Conservation (phyloP, 192 early-diverging fungal genomes). For the Podila epicladia region DNA sequence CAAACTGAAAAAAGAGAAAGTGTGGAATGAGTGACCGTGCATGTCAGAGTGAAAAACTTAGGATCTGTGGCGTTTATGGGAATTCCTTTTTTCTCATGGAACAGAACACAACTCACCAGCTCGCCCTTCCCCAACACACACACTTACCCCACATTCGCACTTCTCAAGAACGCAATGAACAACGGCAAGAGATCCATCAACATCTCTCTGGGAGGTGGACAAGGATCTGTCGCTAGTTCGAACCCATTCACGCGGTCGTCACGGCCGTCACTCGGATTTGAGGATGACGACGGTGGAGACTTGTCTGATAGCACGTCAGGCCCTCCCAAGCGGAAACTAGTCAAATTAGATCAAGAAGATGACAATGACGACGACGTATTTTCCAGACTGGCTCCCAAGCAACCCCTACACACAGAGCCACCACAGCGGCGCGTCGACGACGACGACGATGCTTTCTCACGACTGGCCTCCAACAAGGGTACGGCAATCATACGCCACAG, state of each 20-base stretch:
- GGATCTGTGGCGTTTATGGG: neutral
- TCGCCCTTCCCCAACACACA: no score
- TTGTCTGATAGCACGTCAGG: constrained; percentile 2
- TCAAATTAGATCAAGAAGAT: constrained; percentile 25
- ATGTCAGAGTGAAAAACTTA: neutral
- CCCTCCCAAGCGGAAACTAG: constrained; percentile 30
- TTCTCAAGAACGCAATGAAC: constrained; percentile 16
- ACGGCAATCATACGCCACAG: neutral
- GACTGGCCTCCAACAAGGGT: constrained; percentile 28
- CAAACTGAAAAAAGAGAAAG: neutral
- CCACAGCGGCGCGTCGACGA: constrained; percentile 22
- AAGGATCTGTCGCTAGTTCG: constrained; percentile 2
- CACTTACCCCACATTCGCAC: no score
- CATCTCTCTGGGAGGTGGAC: constrained; percentile 23
- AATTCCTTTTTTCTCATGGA: neutral
- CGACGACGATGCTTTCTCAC: constrained; percentile 39
- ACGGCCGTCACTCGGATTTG: constrained; percentile 25
- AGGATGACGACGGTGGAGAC: constrained; percentile 26
- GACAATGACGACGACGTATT: neutral
- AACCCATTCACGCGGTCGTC: constrained; percentile 28
- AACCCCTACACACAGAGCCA: neutral
- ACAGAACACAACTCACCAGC: no score
- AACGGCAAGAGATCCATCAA: constrained; percentile 41
- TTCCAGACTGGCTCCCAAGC: neutral
- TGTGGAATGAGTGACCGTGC: neutral